Conservation (phyloP, 129 eudicot genomes). For the Escallonia rubra region DNA sequence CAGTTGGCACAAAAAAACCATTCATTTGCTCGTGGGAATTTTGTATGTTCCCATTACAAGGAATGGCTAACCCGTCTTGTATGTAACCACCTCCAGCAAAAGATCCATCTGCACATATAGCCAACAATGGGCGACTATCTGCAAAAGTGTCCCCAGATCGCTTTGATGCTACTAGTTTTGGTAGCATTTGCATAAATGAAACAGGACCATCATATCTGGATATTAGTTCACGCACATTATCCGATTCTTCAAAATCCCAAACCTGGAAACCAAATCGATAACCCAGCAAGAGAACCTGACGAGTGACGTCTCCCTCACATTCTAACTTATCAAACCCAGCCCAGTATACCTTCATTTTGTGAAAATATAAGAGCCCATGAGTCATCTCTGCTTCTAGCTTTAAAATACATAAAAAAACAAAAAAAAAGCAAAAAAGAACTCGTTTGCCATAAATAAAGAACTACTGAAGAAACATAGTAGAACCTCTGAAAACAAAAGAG, state of each 20-base stretch:
- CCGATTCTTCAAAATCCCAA: constrained; percentile 88
- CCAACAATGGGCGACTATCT: constrained; percentile 59
- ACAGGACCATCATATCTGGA: constrained; percentile 81
- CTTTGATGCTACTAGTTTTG: constrained; percentile 50
- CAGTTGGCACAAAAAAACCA: constrained; percentile 50
- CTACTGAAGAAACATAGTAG: too few species aligned
- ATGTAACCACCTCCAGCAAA: constrained; percentile 44
- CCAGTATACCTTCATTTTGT: constrained; percentile 59
- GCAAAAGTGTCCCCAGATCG: constrained; percentile 42
- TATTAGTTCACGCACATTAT: constrained; percentile 65
- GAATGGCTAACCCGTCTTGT: constrained; percentile 26
- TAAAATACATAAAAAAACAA: background rate
- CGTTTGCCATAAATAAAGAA: background rate
- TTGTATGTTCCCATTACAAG: constrained; percentile 33
- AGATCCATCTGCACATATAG: constrained; percentile 70
- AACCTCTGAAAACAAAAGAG: too few species aligned
- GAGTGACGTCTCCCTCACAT: constrained; percentile 39
- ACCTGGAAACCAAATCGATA: constrained; percentile 84
- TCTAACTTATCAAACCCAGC: constrained; percentile 92
- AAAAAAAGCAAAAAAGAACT: background rate
- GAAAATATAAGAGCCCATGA: background rate
- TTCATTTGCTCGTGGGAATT: constrained; percentile 30
- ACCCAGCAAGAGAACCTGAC: constrained; percentile 70
- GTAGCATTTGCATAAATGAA: constrained; percentile 68
- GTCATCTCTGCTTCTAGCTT: background rate